Conservation (phyloP, 495 filamentous ascomycete species). For the Parathielavia hyrcaniae region DNA sequence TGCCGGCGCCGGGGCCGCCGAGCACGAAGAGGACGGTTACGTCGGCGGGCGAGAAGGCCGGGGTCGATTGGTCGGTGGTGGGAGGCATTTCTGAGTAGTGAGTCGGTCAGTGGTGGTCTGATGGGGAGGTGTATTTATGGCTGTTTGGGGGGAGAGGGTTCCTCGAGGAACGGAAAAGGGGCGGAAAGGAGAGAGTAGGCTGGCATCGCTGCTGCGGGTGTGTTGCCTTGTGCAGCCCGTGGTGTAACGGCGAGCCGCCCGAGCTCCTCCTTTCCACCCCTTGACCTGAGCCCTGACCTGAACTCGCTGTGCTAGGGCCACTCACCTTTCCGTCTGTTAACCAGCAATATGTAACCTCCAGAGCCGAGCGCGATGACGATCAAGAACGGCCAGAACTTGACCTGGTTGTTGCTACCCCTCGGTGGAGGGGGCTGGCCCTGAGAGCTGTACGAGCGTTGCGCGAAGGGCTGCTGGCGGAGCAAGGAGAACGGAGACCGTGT, state of each 20-base stretch:
- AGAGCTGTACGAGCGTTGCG: conserved; percentile 31
- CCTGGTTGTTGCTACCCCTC: conserved; percentile 27
- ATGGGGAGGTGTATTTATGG: too few species aligned
- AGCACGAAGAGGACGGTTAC: conserved; percentile 87
- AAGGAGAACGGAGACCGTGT: conserved; percentile 6
- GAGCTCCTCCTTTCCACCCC: neutral
- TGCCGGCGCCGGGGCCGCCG: conserved; percentile 71
- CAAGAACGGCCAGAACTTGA: conserved; percentile 49
- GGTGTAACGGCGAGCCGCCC: conserved; percentile 5
- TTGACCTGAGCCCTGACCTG: neutral
- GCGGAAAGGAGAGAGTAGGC: neutral
- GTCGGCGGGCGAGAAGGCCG: conserved; percentile 71
- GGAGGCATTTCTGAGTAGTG: conserved; percentile 17
- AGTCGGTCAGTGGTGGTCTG: neutral
- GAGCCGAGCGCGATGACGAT: conserved; percentile 43
- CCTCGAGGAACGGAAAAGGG: neutral
- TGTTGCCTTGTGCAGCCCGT: neutral
- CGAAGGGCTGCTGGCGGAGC: conserved; percentile 11
- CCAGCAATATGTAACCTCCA: conserved; percentile 43
- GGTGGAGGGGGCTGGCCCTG: conserved; percentile 13
- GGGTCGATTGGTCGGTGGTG: conserved; percentile 36
- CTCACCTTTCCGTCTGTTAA: conserved; percentile 33
- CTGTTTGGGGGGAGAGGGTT: too few species aligned
- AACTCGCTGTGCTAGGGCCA: neutral
- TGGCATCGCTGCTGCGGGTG: neutral